Conservation (phyloP, 1,139 yeast species). For the Pichia sp. region DNA sequence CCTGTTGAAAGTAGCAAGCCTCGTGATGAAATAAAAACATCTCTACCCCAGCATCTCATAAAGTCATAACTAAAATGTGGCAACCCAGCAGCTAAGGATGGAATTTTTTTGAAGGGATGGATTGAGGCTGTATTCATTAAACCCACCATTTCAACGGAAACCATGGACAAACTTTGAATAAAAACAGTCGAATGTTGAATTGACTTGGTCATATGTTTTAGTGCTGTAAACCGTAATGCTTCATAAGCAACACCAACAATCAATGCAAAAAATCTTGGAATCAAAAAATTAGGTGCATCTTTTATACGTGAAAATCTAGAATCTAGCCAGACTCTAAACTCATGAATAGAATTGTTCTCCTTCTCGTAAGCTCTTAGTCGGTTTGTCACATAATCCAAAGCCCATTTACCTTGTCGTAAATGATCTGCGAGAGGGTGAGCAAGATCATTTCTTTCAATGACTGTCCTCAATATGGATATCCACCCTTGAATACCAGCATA, state of each 20-base stretch:
- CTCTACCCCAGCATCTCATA: slow-evolving; percentile 99
- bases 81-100: slow-evolving; percentile 90
- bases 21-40: slow-evolving; percentile 80
- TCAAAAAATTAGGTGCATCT: slow-evolving; percentile 67
- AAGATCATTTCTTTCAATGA: slow-evolving; percentile 66
- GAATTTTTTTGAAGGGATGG: slow-evolving; percentile 57
- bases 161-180: slow-evolving; percentile 72
- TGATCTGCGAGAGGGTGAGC: slow-evolving; percentile 83
- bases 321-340: slow-evolving; percentile 65
- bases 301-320: slow-evolving; percentile 62
- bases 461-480: slow-evolving; percentile 61
- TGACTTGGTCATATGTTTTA: slow-evolving; percentile 49
- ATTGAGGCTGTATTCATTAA: slow-evolving; percentile 70
- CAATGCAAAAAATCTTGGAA: slow-evolving; percentile 84
- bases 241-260: slow-evolving; percentile 77
- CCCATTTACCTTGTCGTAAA: slow-evolving; percentile 83
- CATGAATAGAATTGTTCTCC: slow-evolving; percentile 21
- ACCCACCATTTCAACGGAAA: slow-evolving; percentile 87
- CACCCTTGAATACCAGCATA: slow-evolving; percentile 96
- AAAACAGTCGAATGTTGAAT: slow-evolving; percentile 65
- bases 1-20: slow-evolving; percentile 79
- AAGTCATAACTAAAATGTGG: slow-evolving; percentile 89
- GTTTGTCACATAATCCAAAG: slow-evolving; percentile 67
- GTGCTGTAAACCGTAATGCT: slow-evolving; percentile 66
- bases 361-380: slow-evolving; percentile 55